Conservation (phyloP, 768 basidiomycete species). For the Leccinum sublutescens region DNA sequence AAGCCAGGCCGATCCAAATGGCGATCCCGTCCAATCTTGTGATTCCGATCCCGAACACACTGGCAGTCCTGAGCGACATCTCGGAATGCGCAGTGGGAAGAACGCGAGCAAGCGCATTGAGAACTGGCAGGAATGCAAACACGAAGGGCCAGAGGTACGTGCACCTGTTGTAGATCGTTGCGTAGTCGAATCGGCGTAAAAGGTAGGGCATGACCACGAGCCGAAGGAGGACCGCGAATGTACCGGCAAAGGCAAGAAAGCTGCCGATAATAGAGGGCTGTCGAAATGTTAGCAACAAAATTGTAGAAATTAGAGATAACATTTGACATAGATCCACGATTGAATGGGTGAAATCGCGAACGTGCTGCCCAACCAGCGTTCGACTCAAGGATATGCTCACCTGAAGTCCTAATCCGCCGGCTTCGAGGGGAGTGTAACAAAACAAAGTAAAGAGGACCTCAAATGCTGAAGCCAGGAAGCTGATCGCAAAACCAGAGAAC, state of each 20-base stretch:
- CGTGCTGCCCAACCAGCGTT: not conserved
- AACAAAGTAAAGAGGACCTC: not conserved
- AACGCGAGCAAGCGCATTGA: slow-evolving; percentile 1
- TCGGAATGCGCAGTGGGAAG: not conserved
- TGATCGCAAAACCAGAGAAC: not conserved
- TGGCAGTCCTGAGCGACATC: too few relatives aligned
- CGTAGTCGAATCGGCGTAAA: slow-evolving; percentile 11
- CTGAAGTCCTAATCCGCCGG: slow-evolving; percentile 40
- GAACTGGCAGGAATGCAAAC: slow-evolving; percentile 4
- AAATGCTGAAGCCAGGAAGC: not conserved
- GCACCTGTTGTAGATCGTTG: slow-evolving; percentile 1
- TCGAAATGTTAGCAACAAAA: slow-evolving; percentile 13
- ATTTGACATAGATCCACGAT: not conserved
- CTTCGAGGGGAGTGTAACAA: not conserved
- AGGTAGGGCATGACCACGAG: slow-evolving; percentile 44
- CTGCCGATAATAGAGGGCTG: slow-evolving; percentile 56
- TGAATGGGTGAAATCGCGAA: not conserved
- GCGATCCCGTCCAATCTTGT: slow-evolving; percentile 6
- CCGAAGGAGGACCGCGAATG: slow-evolving; percentile 47
- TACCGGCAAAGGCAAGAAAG: slow-evolving; percentile 49
- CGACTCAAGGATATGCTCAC: slow-evolving; percentile 29
- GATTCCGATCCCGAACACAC: not conserved
- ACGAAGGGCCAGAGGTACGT: slow-evolving; percentile 6
- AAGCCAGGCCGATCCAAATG: slow-evolving; percentile 49
- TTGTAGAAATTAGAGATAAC: not conserved